Evolutionary conservation across 1,139 yeast genomes (phyloP).

Genomic region (Williopsis jadinii): DNA sequence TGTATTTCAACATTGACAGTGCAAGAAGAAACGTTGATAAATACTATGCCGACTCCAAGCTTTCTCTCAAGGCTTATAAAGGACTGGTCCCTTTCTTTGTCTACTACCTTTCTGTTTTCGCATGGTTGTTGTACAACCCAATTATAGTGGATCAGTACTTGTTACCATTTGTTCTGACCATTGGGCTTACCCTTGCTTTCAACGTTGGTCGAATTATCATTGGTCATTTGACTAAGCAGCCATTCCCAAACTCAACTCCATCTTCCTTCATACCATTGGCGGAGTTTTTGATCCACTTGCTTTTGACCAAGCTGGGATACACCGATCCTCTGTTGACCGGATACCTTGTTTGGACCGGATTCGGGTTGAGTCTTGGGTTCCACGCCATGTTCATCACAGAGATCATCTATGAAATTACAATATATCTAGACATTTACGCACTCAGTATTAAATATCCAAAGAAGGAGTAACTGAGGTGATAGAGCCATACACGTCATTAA

Average conservation of each 20-base stretch:
- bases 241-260: slow-evolving; percentile 65
- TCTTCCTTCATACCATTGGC: slow-evolving; percentile 62
- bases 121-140: slow-evolving; percentile 39
- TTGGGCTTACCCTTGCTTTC: slow-evolving; percentile 75
- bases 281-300: slow-evolving; percentile 39
- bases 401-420: slow-evolving; percentile 76
- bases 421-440: slow-evolving; percentile 79
- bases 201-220: slow-evolving; percentile 84
- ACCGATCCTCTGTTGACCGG: slow-evolving; percentile 34
- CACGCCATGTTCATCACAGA: slow-evolving; percentile 78
- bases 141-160: slow-evolving; percentile 38
- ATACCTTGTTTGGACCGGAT: slow-evolving; percentile 60
- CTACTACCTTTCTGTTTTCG: slow-evolving; percentile 51
- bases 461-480: slow-evolving; percentile 24
- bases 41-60: slow-evolving; percentile 35
- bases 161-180: slow-evolving; percentile 57
- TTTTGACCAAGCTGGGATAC: slow-evolving; percentile 36
- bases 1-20: slow-evolving; percentile 63
- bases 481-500: not conserved
- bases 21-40: slow-evolving; percentile 67
- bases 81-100: slow-evolving; percentile 68
- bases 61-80: slow-evolving; percentile 40
- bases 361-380: slow-evolving; percentile 70
- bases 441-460: slow-evolving; percentile 77
- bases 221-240: slow-evolving; percentile 77